Evolutionary conservation across 805 yeast genomes (phyloP), one percentile per base, ranked within the genome.

Genomic region (Wickerhamiella lipophila): DNA sequence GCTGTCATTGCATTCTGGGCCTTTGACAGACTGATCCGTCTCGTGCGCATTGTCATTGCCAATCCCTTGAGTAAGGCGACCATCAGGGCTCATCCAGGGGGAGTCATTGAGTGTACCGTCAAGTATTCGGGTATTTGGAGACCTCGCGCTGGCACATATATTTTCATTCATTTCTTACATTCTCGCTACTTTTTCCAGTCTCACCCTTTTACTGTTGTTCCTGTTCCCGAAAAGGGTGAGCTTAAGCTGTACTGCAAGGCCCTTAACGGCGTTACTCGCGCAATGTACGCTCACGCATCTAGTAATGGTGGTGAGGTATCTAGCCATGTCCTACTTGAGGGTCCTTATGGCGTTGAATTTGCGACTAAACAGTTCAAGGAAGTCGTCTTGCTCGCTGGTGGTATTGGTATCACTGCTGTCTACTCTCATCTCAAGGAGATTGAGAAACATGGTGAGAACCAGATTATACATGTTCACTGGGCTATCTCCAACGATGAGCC

Each of bases 1-100:
- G 70, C 75, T 6, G 61, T 78, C 8, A 70, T 76, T 52, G 78
- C 74, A 0, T 65, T 83, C 9, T 84, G 94, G 94, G 70, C 67
- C 2, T 68, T 76, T 54, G 92, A 84, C 58, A 67, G 86, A 50
- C 50, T 77, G 0, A 56, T 76, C n/a, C 72, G 94, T 56, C 49
- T 78, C n/a, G 65, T 70, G 1, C 71, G 83, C 50, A 62, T 83
- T 9, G 15, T 43, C 3, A 2, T 41, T 13, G 23, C 49, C 13
- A 40, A 40, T 18, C 49, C 49, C 18, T 27, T 46, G 22, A 41
- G 45, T 6, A 36, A 26, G 13, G 44, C 47, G 2, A 26, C 27
- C 29, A 19, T 34, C 34, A 42, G 35, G 39, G 42, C 35, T 6
- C 36, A 32, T 23, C 46, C 44, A 8, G 46, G 30, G 7, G 42